These are phyloP conservation scores for Xerocomellus intermedius DNA, from an alignment of 768 basidiomycete species.

Conservation along the genomic window DNA sequence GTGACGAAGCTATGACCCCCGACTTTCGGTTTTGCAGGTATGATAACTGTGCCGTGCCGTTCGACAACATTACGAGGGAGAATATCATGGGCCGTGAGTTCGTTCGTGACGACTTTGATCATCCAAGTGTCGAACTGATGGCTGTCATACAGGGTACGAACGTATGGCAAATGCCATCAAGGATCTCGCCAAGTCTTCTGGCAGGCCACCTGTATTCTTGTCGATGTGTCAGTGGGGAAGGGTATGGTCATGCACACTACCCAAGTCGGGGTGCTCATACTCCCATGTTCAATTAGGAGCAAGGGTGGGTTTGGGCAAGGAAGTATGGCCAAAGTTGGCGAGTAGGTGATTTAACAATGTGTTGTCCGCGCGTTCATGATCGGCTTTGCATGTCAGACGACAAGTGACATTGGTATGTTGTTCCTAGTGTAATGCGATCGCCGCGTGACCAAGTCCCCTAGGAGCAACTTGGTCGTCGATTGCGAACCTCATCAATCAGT, in stretches of 20 bases:
- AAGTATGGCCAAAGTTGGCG: slow-evolving; percentile 65
- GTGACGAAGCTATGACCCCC: neutral
- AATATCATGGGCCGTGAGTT: slow-evolving; percentile 55
- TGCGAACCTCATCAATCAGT: slow-evolving; percentile 55
- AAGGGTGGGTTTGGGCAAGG: slow-evolving; percentile 65
- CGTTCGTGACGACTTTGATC: neutral
- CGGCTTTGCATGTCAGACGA: slow-evolving; percentile 38
- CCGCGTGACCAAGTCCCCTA: slow-evolving; percentile 14
- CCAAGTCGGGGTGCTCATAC: neutral
- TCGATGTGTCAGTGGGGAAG: slow-evolving; percentile 70
- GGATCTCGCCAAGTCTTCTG: slow-evolving; percentile 44
- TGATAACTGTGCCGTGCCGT: slow-evolving; percentile 63
- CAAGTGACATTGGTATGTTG: slow-evolving; percentile 44
- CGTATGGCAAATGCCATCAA: slow-evolving; percentile 61
- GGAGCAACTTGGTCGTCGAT: slow-evolving; percentile 52
- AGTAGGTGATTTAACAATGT: slow-evolving; percentile 34
- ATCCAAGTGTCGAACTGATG: neutral
- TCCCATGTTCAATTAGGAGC: slow-evolving; percentile 39
- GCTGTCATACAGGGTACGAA: slow-evolving; percentile 45
- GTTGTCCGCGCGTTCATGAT: neutral
- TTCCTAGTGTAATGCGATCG: neutral
- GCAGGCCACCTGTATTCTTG: slow-evolving; percentile 54
- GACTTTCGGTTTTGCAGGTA: slow-evolving; percentile 38
- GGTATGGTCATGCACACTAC: slow-evolving; percentile 35
- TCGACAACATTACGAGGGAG: slow-evolving; percentile 52